Evolutionary conservation across 129 eudicot genomes (phyloP).

Genomic region (Rutidosis leptorrhynchoides): DNA sequence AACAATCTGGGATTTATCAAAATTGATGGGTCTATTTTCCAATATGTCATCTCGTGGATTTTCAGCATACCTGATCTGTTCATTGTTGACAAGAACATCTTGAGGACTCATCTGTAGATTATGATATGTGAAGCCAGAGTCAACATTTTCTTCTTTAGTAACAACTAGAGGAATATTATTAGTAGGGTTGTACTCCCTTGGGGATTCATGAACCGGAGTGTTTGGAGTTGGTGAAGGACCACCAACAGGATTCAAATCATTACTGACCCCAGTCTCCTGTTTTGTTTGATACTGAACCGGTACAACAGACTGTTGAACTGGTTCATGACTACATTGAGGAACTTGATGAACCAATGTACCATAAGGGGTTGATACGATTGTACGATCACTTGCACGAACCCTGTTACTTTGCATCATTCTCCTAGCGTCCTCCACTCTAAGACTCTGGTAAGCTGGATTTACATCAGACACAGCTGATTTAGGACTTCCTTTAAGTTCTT

Average conservation of each 20-base stretch:
- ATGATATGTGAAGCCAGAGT: slow-evolving; percentile 40
- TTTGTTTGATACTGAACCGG: slow-evolving; percentile 43
- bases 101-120: slow-evolving; percentile 47
- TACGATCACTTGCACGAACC: slow-evolving; percentile 24
- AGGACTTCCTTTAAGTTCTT: slow-evolving; percentile 53
- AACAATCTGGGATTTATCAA: slow-evolving; percentile 32
- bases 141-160: slow-evolving; percentile 42
- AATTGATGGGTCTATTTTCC: slow-evolving; percentile 36
- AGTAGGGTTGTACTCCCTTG: slow-evolving; percentile 44
- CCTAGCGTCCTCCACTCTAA: slow-evolving; percentile 45
- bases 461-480: slow-evolving; percentile 37
- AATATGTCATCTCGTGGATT: slow-evolving; percentile 42
- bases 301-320: slow-evolving; percentile 33
- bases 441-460: slow-evolving; percentile 53
- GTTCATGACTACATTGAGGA: slow-evolving; percentile 41
- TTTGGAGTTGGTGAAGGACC: slow-evolving; percentile 41
- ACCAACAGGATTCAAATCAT: slow-evolving; percentile 39
- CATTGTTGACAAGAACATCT: slow-evolving; percentile 42
- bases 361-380: slow-evolving; percentile 42
- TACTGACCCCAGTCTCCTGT: slow-evolving; percentile 41
- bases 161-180: slow-evolving; percentile 37
- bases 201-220: slow-evolving; percentile 43
- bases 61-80: slow-evolving; percentile 31
- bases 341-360: slow-evolving; percentile 37
- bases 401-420: slow-evolving; percentile 42